A percentile compares a stretch with the other conserved stretches of the same genome.
Conservation (phyloP, 257 asterid species). For the Lithospermum erythrorhizon region DNA sequence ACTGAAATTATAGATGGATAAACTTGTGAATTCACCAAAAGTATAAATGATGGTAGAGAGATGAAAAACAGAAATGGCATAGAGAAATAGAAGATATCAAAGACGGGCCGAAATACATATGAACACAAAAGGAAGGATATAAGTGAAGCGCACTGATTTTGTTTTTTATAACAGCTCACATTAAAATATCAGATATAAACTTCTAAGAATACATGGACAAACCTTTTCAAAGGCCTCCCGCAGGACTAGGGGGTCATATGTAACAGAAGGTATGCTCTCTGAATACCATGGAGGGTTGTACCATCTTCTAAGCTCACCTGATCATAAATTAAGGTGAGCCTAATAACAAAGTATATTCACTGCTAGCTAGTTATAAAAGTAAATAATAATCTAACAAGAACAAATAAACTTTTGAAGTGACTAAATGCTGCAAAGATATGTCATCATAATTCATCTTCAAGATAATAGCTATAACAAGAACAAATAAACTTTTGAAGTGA, state of each 20-base stretch:
- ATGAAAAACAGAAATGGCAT: not conserved
- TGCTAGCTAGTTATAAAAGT: not conserved
- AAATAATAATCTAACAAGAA: not conserved
- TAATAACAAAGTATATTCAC: not conserved
- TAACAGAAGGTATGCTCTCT: constrained; percentile 65
- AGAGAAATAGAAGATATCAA: not conserved
- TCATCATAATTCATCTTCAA: no score
- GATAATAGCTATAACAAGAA: no score
- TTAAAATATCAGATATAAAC: not conserved
- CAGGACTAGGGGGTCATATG: constrained; percentile 65
- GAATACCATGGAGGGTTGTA: constrained; percentile 89
- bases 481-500: no score
- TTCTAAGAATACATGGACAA: constrained; percentile 11
- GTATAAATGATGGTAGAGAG: not conserved
- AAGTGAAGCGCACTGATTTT: not conserved
- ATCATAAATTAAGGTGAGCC: constrained; percentile 13
- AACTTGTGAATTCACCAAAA: not conserved
- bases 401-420: no score
- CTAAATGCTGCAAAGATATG: no score
- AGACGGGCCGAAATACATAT: not conserved
- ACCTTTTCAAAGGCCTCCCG: constrained; percentile 96
- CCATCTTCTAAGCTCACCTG: constrained; percentile 92
- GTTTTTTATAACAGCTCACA: not conserved
- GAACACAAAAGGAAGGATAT: not conserved
- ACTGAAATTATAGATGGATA: not conserved